Percentiles rank a stretch among this genome's conserved stretches.
Conservation (phyloP, 2,329 filamentous ascomycete species). For the Talaromyces sp. region DNA sequence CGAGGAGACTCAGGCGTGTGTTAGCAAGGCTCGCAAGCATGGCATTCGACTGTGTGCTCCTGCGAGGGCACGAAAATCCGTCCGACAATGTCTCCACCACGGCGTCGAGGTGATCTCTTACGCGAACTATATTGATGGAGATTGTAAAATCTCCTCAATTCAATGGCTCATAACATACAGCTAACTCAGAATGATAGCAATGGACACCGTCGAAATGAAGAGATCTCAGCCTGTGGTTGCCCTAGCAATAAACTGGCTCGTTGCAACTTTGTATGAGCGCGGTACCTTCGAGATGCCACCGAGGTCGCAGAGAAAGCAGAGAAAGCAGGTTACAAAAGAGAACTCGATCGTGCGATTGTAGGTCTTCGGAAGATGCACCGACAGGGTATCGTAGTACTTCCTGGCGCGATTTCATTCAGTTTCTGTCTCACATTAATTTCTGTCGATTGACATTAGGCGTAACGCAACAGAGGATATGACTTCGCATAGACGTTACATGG, state of each 20-base stretch:
- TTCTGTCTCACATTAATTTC: not conserved
- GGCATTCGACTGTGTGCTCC: slow-evolving; percentile 42
- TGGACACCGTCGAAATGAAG: slow-evolving; percentile 35
- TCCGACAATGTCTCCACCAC: slow-evolving; percentile 43
- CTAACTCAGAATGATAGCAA: slow-evolving; percentile 1
- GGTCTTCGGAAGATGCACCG: slow-evolving; percentile 46
- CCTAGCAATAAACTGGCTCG: slow-evolving; percentile 45
- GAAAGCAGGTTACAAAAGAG: slow-evolving; percentile 43
- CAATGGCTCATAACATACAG: not conserved
- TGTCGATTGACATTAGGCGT: no score
- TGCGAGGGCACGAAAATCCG: slow-evolving; percentile 44
- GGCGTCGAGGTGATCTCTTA: slow-evolving; percentile 50
- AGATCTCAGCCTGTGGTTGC: slow-evolving; percentile 42
- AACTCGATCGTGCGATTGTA: slow-evolving; percentile 39
- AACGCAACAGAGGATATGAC: slow-evolving; percentile 37
- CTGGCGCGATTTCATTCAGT: slow-evolving; percentile 23
- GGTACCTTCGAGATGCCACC: slow-evolving; percentile 42
- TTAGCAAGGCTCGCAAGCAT: slow-evolving; percentile 44
- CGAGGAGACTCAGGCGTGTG: slow-evolving; percentile 47
- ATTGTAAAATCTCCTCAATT: slow-evolving; percentile 19
- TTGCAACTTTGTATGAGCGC: slow-evolving; percentile 39
- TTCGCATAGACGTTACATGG: slow-evolving; percentile 50
- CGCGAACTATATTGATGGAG: slow-evolving; percentile 44
- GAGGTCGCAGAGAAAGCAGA: slow-evolving; percentile 46
- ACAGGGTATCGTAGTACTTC: slow-evolving; percentile 45